Evolutionary conservation across 2,329 filamentous ascomycete species (phyloP).

Genomic region (Lanzia echinophila): DNA sequence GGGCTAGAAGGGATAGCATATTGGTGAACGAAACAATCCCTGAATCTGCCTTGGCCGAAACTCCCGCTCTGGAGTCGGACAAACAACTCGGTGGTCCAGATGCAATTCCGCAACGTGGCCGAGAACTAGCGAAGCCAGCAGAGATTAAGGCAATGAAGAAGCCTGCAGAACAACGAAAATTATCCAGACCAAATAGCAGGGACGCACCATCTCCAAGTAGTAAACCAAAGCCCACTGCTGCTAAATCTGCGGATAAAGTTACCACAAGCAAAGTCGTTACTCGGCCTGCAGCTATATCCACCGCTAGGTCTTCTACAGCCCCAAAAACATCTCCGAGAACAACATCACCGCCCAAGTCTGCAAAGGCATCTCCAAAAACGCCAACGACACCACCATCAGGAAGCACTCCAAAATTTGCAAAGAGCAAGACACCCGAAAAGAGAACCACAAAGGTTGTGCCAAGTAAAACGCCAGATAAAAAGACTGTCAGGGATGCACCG

Average conservation of each 20-base stretch:
- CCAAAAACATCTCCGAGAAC: conserved; percentile 7
- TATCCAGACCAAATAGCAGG: not conserved
- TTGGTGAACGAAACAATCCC: conserved; percentile 25
- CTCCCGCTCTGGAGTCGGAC: conserved; percentile 16
- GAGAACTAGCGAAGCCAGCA: conserved; percentile 10
- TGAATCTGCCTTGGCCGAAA: conserved; percentile 24
- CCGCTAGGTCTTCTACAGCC: not conserved
- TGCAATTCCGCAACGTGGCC: conserved; percentile 9
- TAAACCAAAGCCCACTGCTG: not conserved
- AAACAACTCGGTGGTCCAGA: conserved; percentile 16
- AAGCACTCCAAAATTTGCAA: conserved; percentile 21
- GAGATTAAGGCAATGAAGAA: conserved; percentile 15
- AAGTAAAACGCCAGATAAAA: conserved; percentile 27
- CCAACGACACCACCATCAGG: conserved; percentile 5
- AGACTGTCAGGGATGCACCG: conserved; percentile 17
- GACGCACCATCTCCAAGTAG: not conserved
- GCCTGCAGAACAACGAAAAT: not conserved
- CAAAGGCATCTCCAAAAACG: conserved; percentile 11
- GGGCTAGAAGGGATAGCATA: conserved; percentile 22
- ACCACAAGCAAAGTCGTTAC: conserved; percentile 1
- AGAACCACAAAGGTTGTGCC: conserved; percentile 28
- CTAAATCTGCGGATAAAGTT: not conserved
- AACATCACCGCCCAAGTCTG: conserved; percentile 14
- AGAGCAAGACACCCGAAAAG: conserved; percentile 24
- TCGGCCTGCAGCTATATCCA: conserved; percentile 6